These are phyloP conservation scores for Musa schizocarpa DNA, from an alignment of 176 grass and related monocot species.

Conservation along the genomic window DNA sequence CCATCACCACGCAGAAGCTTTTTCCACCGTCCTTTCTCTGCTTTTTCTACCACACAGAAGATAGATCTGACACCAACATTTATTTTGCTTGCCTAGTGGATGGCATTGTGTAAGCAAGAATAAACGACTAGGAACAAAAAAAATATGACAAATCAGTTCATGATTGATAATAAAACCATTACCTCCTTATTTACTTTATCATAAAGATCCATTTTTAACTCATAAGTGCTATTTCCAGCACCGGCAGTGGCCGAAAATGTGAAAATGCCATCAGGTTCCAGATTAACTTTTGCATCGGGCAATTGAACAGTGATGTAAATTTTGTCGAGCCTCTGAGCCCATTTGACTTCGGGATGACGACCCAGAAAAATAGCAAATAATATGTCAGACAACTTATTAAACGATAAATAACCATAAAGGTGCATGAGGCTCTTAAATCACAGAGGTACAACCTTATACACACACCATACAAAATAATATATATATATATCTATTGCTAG, in stretches of 20 bases:
- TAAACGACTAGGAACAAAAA: background rate
- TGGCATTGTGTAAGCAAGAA: background rate
- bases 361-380: constrained; percentile 3
- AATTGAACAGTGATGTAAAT: constrained; percentile 77
- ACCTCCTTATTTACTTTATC: constrained; percentile 92
- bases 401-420: too few species aligned
- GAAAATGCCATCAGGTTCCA: constrained; percentile 80
- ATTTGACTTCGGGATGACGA: constrained; percentile 72
- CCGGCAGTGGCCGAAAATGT: constrained; percentile 71
- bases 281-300: constrained; percentile 64
- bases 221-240: constrained; percentile 46
- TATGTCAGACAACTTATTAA: too few species aligned
- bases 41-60: constrained; percentile 65
- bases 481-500: too few species aligned
- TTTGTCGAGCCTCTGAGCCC: constrained; percentile 84
- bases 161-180: constrained; percentile 10
- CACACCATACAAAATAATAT: too few species aligned
- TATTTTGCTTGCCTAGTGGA: constrained; percentile 67
- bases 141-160: background rate
- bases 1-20: constrained; percentile 61
- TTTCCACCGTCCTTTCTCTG: constrained; percentile 76
- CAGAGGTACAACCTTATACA: too few species aligned
- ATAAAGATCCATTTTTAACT: constrained; percentile 63
- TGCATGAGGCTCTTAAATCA: too few species aligned
- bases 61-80: constrained; percentile 65